Conservation (phyloP, 768 basidiomycete genomes). For the Amanita subjunquillea region DNA sequence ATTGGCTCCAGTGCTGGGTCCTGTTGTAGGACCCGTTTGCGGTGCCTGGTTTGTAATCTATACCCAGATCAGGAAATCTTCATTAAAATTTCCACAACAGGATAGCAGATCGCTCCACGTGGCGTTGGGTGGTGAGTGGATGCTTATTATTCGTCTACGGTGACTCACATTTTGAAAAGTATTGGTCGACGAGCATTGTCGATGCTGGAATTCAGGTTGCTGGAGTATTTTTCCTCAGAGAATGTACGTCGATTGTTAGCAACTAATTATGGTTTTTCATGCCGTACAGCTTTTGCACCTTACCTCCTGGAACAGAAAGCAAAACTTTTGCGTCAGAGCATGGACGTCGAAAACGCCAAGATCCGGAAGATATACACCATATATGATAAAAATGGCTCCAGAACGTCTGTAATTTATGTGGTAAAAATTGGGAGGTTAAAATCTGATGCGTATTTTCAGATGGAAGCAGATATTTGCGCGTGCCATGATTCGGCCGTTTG, state of each 20-base stretch:
- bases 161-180: constrained; percentile 21
- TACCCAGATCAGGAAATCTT: too few species aligned
- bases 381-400: constrained; percentile 28
- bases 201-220: constrained; percentile 42
- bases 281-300: constrained; percentile 32
- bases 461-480: constrained; percentile 41
- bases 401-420: constrained; percentile 26
- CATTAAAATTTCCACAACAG: constrained; percentile 12
- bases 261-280: constrained; percentile 15
- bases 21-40: constrained; percentile 51
- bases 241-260: constrained; percentile 30
- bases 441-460: constrained; percentile 18
- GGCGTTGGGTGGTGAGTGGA: constrained; percentile 58
- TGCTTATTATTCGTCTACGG: neutral
- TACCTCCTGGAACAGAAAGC: constrained; percentile 43
- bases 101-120: constrained; percentile 52
- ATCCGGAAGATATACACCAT: constrained; percentile 33
- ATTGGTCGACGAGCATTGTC: constrained; percentile 57
- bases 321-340: constrained; percentile 25
- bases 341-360: constrained; percentile 37
- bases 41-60: constrained; percentile 21
- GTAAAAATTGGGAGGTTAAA: neutral
- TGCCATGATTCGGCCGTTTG: constrained; percentile 60
- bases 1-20: constrained; percentile 55
- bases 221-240: constrained; percentile 48